These are phyloP conservation scores for Boletus insuetus DNA, from an alignment of 768 basidiomycete genomes.

Conservation along the genomic window DNA sequence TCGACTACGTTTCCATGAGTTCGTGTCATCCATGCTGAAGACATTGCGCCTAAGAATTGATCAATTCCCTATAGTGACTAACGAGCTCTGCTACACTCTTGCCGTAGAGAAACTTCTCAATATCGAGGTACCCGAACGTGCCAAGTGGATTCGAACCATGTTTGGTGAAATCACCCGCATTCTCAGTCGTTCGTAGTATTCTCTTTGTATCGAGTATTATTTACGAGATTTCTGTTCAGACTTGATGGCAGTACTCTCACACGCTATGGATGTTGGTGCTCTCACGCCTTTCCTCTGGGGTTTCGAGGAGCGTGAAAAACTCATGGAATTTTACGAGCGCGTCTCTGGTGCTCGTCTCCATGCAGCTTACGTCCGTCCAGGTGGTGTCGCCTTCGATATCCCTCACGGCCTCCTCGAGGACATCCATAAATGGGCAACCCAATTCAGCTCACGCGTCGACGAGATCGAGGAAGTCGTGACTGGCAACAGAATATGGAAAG, in stretches of 20 bases:
- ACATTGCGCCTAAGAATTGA: not conserved
- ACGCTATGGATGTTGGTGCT: constrained; percentile 97
- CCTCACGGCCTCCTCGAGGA: constrained; percentile 99
- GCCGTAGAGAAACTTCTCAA: constrained; percentile 98
- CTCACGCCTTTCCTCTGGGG: constrained; percentile 99
- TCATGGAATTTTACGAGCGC: constrained; percentile 99
- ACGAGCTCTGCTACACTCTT: constrained; percentile 94
- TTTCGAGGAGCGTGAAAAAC: constrained; percentile 99
- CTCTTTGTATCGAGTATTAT: not conserved
- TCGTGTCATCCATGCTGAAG: constrained; percentile 29
- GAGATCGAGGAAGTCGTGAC: constrained; percentile 98
- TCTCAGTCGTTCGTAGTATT: constrained; percentile 70
- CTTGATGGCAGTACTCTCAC: constrained; percentile 94
- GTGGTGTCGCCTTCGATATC: constrained; percentile 96
- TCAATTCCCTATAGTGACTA: constrained; percentile 73
- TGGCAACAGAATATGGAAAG: constrained; percentile 98
- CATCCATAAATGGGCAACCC: constrained; percentile 97
- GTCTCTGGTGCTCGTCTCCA: constrained; percentile 97
- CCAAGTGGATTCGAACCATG: constrained; percentile 96
- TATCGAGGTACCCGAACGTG: constrained; percentile 93
- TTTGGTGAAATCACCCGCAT: constrained; percentile 97
- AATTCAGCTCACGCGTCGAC: constrained; percentile 86
- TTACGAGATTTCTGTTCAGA: constrained; percentile 43
- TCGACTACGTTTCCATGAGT: constrained; percentile 99
- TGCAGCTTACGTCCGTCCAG: constrained; percentile 96